Evolutionary conservation across 306 rosid genomes (phyloP).

Genomic region (Ceratonia siliqua): DNA sequence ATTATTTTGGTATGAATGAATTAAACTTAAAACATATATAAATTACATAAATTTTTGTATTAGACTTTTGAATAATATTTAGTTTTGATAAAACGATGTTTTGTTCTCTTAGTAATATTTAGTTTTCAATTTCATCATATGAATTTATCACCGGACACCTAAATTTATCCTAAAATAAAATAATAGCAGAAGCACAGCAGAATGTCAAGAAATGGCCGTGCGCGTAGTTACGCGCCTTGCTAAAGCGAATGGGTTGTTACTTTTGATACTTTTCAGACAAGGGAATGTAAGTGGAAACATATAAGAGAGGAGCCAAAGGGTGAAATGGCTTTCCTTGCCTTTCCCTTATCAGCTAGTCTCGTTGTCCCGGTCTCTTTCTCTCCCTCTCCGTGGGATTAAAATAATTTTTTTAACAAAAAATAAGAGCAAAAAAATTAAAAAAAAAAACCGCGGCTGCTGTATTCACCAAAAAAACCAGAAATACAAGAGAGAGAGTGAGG

Average conservation of each 20-base stretch:
- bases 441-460: slow-evolving; percentile 74
- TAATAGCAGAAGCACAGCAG: neutral
- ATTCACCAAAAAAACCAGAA: slow-evolving; percentile 69
- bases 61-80: no score
- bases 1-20: no score
- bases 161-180: no score
- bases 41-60: no score
- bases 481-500: slow-evolving; percentile 41
- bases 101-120: no score
- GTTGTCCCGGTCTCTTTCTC: slow-evolving; percentile 13
- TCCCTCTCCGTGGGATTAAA: neutral
- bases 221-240: slow-evolving; percentile 18
- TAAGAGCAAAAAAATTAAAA: slow-evolving; percentile 21
- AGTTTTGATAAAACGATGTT: no score
- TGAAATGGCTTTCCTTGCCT: slow-evolving; percentile 24
- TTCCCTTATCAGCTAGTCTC: slow-evolving; percentile 21
- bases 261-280: neutral
- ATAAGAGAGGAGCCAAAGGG: slow-evolving; percentile 17
- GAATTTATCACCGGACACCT: no score
- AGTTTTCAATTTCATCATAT: no score
- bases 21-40: no score
- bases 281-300: slow-evolving; percentile 30
- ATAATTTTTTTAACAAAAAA: slow-evolving; percentile 31
- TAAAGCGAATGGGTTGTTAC: neutral
- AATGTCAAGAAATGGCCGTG: neutral